A percentile compares a stretch with the other conserved stretches of the same genome.
Conservation (phyloP, 345 rosid genomes). For the Nasturtium officinale region DNA sequence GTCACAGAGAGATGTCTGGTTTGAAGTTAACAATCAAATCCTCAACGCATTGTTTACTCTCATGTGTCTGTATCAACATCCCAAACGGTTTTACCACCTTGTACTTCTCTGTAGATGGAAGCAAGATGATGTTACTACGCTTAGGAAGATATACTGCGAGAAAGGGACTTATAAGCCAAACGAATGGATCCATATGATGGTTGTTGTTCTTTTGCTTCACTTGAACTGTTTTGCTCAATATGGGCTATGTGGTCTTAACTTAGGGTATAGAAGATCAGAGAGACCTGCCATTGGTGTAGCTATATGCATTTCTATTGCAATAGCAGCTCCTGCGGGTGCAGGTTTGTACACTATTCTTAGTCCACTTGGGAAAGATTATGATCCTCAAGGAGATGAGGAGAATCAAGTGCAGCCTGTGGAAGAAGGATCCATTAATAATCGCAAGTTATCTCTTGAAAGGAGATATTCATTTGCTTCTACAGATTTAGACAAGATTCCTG, state of each 20-base stretch:
- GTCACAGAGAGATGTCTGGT: conserved; percentile 80
- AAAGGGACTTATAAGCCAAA: conserved; percentile 84
- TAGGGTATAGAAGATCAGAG: conserved; percentile 77
- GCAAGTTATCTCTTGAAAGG: conserved; percentile 50
- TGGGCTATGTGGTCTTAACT: conserved; percentile 78
- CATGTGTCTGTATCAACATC: conserved; percentile 91
- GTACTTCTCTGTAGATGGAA: conserved; percentile 83
- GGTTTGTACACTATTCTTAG: conserved; percentile 77
- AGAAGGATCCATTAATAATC: conserved; percentile 34
- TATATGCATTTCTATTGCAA: conserved; percentile 73
- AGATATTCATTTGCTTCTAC: conserved; percentile 66
- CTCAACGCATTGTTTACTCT: conserved; percentile 90
- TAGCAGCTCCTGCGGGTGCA: conserved; percentile 84
- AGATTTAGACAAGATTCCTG: conserved; percentile 32
- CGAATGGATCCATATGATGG: conserved; percentile 88
- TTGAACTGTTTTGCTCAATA: conserved; percentile 93
- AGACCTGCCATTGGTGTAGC: conserved; percentile 88
- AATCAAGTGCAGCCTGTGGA: conserved; percentile 45
- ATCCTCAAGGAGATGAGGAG: conserved; percentile 67
- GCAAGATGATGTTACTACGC: conserved; percentile 58
- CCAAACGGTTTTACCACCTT: conserved; percentile 80
- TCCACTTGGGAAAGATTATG: conserved; percentile 87
- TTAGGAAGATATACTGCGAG: conserved; percentile 77
- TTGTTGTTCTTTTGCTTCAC: conserved; percentile 75
- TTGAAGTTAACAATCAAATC: conserved; percentile 93